Base-by-base conservation (phyloP, 805 yeast genomes). In the Wickerhamomyces sydowiorum region DNA sequence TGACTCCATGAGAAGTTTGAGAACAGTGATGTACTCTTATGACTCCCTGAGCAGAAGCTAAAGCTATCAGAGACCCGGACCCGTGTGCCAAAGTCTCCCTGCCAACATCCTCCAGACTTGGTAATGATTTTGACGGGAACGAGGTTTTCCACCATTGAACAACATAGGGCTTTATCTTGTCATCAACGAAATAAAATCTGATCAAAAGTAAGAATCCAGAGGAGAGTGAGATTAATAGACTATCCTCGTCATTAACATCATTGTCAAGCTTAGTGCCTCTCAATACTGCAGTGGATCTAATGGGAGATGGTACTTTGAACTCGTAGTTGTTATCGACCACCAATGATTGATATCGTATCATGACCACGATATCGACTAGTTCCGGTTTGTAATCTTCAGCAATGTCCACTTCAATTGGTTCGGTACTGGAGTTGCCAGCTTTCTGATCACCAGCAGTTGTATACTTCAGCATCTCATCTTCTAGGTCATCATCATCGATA, bases 121-220 rank as follows among this genome's bases (percentile, higher is more conserved):
- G 36, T 53, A 43, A 21, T 54, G 57, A 18, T 41, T 29, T 19
- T 36, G 29, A 36, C 27, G 17, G 24, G 4, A 29, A 22, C 40
- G 47, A 32, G 53, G 53, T 27, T 54, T 46, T 65, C 78, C 78
- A 73, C 77, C 76, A 72, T 47, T 73, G 78, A 0, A 73, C 74
- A 9, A 69, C 67, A 45, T 65, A 69, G 1, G 78, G 78, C 25
- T 37, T 49, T 1, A 51, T 25, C 5, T n/a, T 28, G 4, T 35
- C 42, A 5, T 47, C 48, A 1, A 32, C 32, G 7, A 20, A 49
- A 53, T 61, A 70, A 22, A 73, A 48, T 19, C 73, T 53, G 4
- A 73, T 53, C 3, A 72, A 52, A 5, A 73, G 49, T 5, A 71
- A 38, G 39, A 59, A 66, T 1, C 76, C 52, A 1, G 75, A 67